Base-by-base conservation (phyloP, 2,329 filamentous ascomycete species). In the Xylogone sp. region DNA sequence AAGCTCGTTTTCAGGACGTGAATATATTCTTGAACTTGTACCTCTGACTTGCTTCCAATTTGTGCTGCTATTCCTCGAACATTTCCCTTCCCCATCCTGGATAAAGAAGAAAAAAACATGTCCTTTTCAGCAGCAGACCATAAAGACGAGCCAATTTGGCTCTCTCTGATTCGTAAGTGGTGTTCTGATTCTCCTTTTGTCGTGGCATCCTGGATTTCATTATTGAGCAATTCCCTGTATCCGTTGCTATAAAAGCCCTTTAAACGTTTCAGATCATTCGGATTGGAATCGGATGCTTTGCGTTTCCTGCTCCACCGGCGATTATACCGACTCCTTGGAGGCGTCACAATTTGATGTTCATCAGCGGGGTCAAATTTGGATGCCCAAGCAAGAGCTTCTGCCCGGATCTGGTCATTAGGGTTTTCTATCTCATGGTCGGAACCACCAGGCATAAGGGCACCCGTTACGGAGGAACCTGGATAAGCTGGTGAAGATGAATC, bases 91-190 rank as follows among this genome's bases (percentile, higher is more conserved):
- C 90, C 90, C 2, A 87, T 75, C 0, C 80, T 79, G 1, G 77
- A 74, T 2, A 95, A 67, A 0, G 81, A 78, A 13, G 79, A 73
- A 65, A 90, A 96, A 52, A 96, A 80, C 0, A 73, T 59, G 1
- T 78, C 72, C 64, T 96, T 96, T 63, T 97, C 92, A 1, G 71
- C 60, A 0, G 77, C 54, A 0, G 80, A 84, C 93, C 93, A 97
- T 10, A 69, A 59, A 1, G 84, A 83, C 21, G 82, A 75, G 20
- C 90, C 91, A 47, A 91, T 71, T 60, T 90, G 87, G 2, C 78
- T 77, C 31, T 71, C 47, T 45, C 66, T 53, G 51, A 76, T 62
- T 16, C 59, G 56, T 20, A 49, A 44, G n/a, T 68, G 53, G 2
- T 63, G 60, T 13, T 56, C 56, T 43, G 62, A 61, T 48, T 69